phyloP scores from a whole-genome alignment of 495 filamentous ascomycete genomes.

The Aspergillus sclerotioniger region DNA sequence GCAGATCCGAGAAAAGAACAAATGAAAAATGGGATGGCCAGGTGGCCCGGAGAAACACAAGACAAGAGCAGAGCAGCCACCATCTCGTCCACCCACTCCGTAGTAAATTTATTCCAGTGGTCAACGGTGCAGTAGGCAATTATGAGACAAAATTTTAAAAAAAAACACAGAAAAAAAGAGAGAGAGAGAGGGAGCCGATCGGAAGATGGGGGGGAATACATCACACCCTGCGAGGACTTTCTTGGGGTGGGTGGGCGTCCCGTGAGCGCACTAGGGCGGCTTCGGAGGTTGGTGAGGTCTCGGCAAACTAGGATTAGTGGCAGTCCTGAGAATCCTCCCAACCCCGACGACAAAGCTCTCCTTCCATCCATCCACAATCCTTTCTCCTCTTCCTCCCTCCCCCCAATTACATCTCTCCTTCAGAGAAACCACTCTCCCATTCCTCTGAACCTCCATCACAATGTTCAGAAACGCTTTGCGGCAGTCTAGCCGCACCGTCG shows the following conservation, averaged over 20 bases:
- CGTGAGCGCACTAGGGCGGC: conserved; percentile 43
- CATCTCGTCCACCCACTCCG: not conserved
- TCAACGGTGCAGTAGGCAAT: not conserved
- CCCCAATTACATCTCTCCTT: conserved; percentile 51
- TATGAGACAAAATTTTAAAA: not conserved
- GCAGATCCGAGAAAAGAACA: conserved; percentile 35
- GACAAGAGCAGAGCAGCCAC: conserved; percentile 1
- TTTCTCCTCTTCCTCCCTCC: conserved; percentile 47
- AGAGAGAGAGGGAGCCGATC: not conserved
- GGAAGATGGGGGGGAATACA: not conserved
- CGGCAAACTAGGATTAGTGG: conserved; percentile 47
- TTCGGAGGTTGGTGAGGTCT: conserved; percentile 43
- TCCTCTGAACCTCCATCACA: conserved; percentile 55
- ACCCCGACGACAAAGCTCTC: conserved; percentile 57
- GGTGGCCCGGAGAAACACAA: conserved; percentile 26
- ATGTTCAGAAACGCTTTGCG: conserved; percentile 99
- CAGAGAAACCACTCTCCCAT: conserved; percentile 47
- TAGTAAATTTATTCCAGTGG: not conserved
- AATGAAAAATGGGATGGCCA: conserved; percentile 36
- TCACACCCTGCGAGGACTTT: conserved; percentile 2
- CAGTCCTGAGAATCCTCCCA: conserved; percentile 47
- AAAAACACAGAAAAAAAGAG: not conserved
- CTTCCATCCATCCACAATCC: conserved; percentile 51
- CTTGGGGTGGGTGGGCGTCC: conserved; percentile 22
- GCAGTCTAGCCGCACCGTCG: conserved; percentile 90